These are phyloP conservation scores for Colletotrichum sp. DNA, from an alignment of 2,329 filamentous ascomycete species.

Conservation along the genomic window DNA sequence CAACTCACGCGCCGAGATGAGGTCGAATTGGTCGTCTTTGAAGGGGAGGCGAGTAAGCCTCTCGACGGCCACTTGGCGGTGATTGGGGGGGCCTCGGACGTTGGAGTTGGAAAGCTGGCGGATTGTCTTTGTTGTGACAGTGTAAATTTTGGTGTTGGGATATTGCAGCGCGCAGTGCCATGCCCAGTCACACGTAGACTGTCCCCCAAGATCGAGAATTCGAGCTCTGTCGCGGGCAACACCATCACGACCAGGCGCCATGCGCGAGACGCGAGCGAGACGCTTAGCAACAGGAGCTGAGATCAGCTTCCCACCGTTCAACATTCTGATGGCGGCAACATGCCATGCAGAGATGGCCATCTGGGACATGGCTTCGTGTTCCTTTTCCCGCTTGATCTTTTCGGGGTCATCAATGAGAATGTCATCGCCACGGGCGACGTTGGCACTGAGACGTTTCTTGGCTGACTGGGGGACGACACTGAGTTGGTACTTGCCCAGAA, in stretches of 20 bases:
- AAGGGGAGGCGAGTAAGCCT: conserved; percentile 85
- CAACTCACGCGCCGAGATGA: conserved; percentile 87
- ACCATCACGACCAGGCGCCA: conserved; percentile 48
- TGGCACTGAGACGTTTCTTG: conserved; percentile 74
- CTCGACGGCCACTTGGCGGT: conserved; percentile 80
- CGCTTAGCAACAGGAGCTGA: conserved; percentile 68
- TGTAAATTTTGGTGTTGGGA: conserved; percentile 85
- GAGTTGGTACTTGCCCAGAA: conserved; percentile 85
- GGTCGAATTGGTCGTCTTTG: conserved; percentile 83
- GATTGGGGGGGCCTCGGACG: conserved; percentile 84
- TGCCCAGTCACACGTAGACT: conserved; percentile 89
- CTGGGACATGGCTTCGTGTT: conserved; percentile 80
- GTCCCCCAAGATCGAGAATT: conserved; percentile 87
- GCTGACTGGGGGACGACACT: conserved; percentile 70
- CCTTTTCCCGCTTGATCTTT: conserved; percentile 73
- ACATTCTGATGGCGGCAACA: conserved; percentile 63
- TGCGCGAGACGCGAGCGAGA: conserved; percentile 59
- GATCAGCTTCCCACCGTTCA: conserved; percentile 70
- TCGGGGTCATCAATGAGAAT: conserved; percentile 66
- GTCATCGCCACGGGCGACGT: conserved; percentile 76
- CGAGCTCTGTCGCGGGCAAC: conserved; percentile 60
- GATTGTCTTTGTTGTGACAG: conserved; percentile 77
- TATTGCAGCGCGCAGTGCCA: conserved; percentile 92
- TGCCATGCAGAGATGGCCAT: conserved; percentile 67
- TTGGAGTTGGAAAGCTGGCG: conserved; percentile 75